These are phyloP conservation scores for Alternaria burnsii DNA, from an alignment of 2,329 filamentous ascomycete species.

Conservation along the genomic window DNA sequence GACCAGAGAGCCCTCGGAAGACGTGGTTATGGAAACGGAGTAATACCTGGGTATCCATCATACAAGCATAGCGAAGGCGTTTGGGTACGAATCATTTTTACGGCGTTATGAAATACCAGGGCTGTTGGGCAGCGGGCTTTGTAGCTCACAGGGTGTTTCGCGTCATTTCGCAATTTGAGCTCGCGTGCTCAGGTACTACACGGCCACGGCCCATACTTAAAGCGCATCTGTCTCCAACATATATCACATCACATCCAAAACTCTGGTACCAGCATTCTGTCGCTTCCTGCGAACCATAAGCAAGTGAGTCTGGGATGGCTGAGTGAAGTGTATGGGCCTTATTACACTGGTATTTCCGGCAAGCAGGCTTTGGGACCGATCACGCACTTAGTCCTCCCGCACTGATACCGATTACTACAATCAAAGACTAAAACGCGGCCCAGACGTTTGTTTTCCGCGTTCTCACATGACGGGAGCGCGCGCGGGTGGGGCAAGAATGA, in stretches of 20 bases:
- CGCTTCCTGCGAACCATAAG: not conserved
- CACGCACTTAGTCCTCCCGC: constrained; percentile 2
- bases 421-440: constrained; percentile 14
- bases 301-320: not conserved
- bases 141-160: not conserved
- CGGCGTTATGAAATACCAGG: constrained; percentile 15
- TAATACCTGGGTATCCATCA: constrained; percentile 23
- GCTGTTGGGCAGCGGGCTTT: not conserved
- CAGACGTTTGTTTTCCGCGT: constrained; percentile 17
- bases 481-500: constrained; percentile 27
- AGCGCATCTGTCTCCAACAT: not conserved
- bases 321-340: not conserved
- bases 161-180: not conserved
- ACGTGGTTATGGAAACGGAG: constrained; percentile 38
- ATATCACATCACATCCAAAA: not conserved
- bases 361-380: not conserved
- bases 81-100: constrained; percentile 24
- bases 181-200: not conserved
- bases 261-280: not conserved
- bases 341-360: not conserved
- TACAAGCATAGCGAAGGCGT: constrained; percentile 50
- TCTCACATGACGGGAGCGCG: constrained; percentile 19
- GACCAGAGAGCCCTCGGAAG: constrained; percentile 30
- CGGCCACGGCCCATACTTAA: not conserved
- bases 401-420: constrained; percentile 16